Evolutionary conservation across 2,329 filamentous ascomycete species (phyloP).

Genomic region (Furcasterigmium sp.): DNA sequence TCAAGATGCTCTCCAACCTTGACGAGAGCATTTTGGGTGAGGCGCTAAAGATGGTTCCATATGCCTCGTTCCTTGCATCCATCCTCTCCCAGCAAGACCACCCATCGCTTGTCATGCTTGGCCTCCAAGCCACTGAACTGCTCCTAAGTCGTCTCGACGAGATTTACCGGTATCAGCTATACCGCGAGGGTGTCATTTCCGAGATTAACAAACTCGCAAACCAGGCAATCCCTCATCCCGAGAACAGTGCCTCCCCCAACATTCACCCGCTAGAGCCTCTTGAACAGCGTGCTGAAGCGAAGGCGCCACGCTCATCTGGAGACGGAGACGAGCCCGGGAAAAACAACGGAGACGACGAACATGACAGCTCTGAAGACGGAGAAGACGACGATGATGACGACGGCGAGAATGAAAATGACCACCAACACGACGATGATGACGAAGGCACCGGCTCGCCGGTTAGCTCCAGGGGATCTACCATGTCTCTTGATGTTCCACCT

Average conservation of each 20-base stretch:
- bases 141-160: constrained; percentile 77
- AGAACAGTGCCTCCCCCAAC: not conserved
- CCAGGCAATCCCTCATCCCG: constrained; percentile 28
- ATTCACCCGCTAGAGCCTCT: constrained; percentile 20
- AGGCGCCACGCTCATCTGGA: constrained; percentile 4
- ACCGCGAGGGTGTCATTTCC: constrained; percentile 90
- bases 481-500: constrained; percentile 54
- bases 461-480: constrained; percentile 62
- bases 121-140: constrained; percentile 83
- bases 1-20: constrained; percentile 97
- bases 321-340: constrained; percentile 34
- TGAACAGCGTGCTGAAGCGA: constrained; percentile 15
- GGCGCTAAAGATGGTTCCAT: constrained; percentile 80
- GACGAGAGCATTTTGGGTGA: constrained; percentile 80
- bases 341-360: constrained; percentile 47
- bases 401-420: constrained; percentile 49
- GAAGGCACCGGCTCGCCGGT: constrained; percentile 61
- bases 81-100: constrained; percentile 96
- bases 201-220: constrained; percentile 80
- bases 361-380: constrained; percentile 41
- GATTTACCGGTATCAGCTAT: constrained; percentile 94
- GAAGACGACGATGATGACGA: constrained; percentile 43
- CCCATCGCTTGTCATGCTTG: constrained; percentile 76
- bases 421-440: constrained; percentile 40
- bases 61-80: constrained; percentile 90